Percentiles rank a stretch among this genome's conserved stretches.
phyloP scores from a whole-genome alignment of 169 alveolate genomes.

The Plasmodium adleri region DNA sequence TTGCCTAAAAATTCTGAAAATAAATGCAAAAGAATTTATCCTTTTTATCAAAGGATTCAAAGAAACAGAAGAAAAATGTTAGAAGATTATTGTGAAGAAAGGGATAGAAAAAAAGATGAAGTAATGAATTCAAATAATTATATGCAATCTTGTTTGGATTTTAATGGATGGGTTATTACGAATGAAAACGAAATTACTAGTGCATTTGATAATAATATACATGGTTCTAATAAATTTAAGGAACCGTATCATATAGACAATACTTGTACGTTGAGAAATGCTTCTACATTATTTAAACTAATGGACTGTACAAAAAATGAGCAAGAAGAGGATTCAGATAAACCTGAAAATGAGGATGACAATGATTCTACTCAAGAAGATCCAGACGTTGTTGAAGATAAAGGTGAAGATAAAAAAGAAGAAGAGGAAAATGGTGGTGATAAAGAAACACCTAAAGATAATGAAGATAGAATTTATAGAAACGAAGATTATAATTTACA shows the following conservation, averaged over 20 bases:
- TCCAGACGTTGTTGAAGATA: too few species aligned
- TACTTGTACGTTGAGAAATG: neutral
- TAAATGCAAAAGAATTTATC: neutral
- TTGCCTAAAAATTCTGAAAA: neutral
- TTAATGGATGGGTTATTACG: neutral
- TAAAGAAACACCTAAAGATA: too few species aligned
- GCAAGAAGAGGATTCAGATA: too few species aligned
- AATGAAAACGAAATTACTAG: too few species aligned
- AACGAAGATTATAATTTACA: too few species aligned
- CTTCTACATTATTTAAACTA: neutral
- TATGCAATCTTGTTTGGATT: neutral
- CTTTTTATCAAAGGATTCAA: neutral
- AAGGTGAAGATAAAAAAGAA: too few species aligned
- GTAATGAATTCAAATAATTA: neutral
- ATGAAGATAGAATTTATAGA: too few species aligned
- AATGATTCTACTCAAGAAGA: too few species aligned
- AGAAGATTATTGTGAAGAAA: neutral
- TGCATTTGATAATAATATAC: too few species aligned
- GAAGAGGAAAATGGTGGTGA: too few species aligned
- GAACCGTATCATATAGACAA: neutral
- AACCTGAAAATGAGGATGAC: too few species aligned
- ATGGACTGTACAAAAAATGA: neutral
- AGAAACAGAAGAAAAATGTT: neutral
- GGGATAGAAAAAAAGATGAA: neutral
- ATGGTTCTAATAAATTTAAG: neutral